phyloP scores from a whole-genome alignment of 257 asterid genomes.

The Haberlea rhodopensis region DNA sequence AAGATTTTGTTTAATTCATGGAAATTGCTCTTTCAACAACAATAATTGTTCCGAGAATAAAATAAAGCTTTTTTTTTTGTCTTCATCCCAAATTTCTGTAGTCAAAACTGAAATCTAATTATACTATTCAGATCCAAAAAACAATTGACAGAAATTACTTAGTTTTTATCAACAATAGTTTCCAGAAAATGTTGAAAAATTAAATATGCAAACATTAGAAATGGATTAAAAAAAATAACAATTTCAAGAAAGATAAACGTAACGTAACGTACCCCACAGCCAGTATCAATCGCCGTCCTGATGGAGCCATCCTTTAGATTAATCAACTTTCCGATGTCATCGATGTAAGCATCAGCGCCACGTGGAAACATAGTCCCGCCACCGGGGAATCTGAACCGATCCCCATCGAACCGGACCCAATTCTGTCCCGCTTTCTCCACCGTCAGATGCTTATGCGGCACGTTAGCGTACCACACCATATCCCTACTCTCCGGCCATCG shows the following conservation, averaged over 20 bases:
- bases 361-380: conserved; percentile 99
- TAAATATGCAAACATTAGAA: neutral
- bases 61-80: too few relatives aligned
- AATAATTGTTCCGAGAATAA: too few relatives aligned
- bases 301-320: conserved; percentile 64
- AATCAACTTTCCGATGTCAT: conserved; percentile 73
- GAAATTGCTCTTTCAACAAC: too few relatives aligned
- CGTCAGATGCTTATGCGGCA: conserved; percentile 92
- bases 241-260: conserved; percentile 14
- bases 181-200: neutral
- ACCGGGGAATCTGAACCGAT: conserved; percentile 87
- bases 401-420: conserved; percentile 84
- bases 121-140: too few relatives aligned
- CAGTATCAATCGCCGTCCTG: conserved; percentile 92
- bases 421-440: conserved; percentile 96
- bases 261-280: conserved; percentile 88
- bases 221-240: neutral
- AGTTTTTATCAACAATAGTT: conserved; percentile 19
- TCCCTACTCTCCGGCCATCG: conserved; percentile 94
- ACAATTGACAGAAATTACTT: conserved; percentile 18
- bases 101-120: too few relatives aligned
- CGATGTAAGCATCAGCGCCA: conserved; percentile 86
- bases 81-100: too few relatives aligned
- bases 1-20: too few relatives aligned
- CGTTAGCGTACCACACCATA: conserved; percentile 79